phyloP scores from a whole-genome alignment of 2,329 filamentous ascomycete species.

The Fusarium goolgardi region DNA sequence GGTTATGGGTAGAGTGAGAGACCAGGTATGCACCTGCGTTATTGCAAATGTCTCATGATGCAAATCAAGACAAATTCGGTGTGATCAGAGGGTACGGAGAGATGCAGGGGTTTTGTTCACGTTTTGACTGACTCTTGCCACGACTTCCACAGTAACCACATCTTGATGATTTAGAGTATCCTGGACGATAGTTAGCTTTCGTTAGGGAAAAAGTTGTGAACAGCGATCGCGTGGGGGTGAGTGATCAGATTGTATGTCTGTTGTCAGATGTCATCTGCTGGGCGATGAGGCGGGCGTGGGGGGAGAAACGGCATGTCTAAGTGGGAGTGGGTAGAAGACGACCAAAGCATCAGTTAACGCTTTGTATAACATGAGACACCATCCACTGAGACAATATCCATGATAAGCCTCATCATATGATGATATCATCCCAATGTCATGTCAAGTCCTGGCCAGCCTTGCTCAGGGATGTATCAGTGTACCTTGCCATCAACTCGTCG shows the following conservation, averaged over 20 bases:
- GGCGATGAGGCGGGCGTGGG: constrained; percentile 28
- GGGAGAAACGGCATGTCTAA: constrained; percentile 5
- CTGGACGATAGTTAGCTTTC: constrained; percentile 49
- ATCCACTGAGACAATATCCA: neutral
- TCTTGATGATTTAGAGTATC: constrained; percentile 63
- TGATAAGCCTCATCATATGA: constrained; percentile 10
- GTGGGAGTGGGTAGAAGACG: neutral
- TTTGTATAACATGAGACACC: neutral
- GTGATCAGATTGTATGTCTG: constrained; percentile 14
- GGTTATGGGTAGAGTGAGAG: neutral
- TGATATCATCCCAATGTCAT: constrained; percentile 1
- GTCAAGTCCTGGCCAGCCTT: neutral
- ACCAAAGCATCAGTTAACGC: constrained; percentile 1
- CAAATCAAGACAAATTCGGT: constrained; percentile 9
- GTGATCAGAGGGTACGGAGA: neutral
- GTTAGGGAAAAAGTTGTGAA: constrained; percentile 19
- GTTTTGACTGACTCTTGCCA: constrained; percentile 64
- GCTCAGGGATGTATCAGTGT: neutral
- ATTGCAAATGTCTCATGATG: constrained; percentile 10
- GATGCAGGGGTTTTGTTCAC: constrained; percentile 47
- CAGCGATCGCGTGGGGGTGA: constrained; percentile 41
- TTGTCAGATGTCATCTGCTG: constrained; percentile 25
- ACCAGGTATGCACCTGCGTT: constrained; percentile 3
- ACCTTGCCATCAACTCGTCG: neutral
- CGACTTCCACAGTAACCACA: constrained; percentile 65